Conservation (phyloP, 129 eudicot genomes). For the Saussurea involucrata region DNA sequence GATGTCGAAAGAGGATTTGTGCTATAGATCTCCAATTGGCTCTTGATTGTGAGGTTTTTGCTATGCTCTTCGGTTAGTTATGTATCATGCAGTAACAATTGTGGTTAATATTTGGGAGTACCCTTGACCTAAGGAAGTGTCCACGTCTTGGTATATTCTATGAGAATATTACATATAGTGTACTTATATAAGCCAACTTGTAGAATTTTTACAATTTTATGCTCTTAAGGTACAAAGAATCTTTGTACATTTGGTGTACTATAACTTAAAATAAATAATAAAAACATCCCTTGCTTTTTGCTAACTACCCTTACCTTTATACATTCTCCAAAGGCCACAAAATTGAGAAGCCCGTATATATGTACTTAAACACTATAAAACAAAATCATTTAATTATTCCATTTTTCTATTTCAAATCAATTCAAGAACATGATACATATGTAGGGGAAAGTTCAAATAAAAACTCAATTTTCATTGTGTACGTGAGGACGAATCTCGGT, state of each 20-base stretch:
- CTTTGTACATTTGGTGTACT: background rate
- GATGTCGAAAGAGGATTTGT: background rate
- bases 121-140: background rate
- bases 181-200: background rate
- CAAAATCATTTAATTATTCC: background rate
- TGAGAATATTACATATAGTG: background rate
- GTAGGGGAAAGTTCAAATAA: too few relatives aligned
- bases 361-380: background rate
- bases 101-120: background rate
- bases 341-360: background rate
- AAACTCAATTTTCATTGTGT: too few relatives aligned
- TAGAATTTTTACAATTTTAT: background rate
- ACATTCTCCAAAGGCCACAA: background rate
- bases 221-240: background rate
- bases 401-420: background rate
- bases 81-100: background rate
- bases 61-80: background rate
- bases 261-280: background rate
- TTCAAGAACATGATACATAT: background rate
- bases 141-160: background rate
- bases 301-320: background rate
- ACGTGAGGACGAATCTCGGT: too few relatives aligned
- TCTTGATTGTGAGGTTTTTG: background rate
- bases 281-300: background rate
- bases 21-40: too few relatives aligned